phyloP scores from a whole-genome alignment of 1,139 yeast species.

The Suhomyces chickasaworum region DNA sequence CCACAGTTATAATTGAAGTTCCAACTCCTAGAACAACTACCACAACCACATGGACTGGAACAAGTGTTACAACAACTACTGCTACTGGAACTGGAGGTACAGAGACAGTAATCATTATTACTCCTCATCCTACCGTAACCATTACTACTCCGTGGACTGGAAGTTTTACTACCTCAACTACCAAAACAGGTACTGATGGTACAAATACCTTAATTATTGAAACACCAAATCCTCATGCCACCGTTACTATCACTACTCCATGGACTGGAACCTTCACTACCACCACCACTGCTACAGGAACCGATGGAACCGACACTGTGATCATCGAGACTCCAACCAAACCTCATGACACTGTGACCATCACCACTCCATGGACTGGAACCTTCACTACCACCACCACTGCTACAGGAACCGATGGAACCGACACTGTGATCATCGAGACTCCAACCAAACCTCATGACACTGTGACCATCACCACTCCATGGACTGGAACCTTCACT shows the following conservation, averaged over 20 bases:
- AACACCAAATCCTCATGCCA: conserved; percentile 16
- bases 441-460: not conserved
- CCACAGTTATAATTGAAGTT: conserved; percentile 15
- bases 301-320: conserved; percentile 12
- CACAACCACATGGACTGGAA: conserved; percentile 5
- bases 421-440: not conserved
- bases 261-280: conserved; percentile 10
- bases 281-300: conserved; percentile 19
- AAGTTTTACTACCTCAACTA: conserved; percentile 7
- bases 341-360: not conserved
- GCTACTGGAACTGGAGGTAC: conserved; percentile 16
- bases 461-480: not conserved
- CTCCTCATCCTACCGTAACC: conserved; percentile 21
- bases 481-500: not conserved
- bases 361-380: not conserved
- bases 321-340: conserved; percentile 20
- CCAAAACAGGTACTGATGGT: conserved; percentile 12
- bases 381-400: not conserved
- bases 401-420: not conserved
- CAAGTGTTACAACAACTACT: conserved; percentile 13
- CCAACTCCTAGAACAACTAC: conserved; percentile 12
- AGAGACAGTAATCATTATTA: conserved; percentile 21
- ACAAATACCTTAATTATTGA: conserved; percentile 18
- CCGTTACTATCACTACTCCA: conserved; percentile 11
- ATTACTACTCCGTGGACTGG: conserved; percentile 15